phyloP scores from a whole-genome alignment of 2,329 filamentous ascomycete species.

The Trichophyton benhamiae region DNA sequence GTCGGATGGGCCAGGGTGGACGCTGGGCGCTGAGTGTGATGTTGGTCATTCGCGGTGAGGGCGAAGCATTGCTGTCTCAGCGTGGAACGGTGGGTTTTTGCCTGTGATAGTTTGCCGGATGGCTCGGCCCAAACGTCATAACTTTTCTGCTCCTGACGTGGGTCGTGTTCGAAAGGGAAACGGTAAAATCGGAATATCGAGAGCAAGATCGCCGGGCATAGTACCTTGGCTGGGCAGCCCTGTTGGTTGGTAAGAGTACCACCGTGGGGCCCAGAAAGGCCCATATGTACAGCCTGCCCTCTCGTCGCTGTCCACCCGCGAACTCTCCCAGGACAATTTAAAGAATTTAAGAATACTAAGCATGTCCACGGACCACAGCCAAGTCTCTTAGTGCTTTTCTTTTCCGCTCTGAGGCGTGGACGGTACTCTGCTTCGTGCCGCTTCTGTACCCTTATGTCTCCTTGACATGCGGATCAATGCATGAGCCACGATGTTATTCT shows the following conservation, averaged over 20 bases:
- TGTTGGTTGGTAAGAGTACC: neutral
- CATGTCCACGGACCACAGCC: conserved; percentile 6
- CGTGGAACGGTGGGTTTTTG: neutral
- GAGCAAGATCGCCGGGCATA: neutral
- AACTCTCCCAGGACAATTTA: neutral
- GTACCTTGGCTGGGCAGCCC: neutral
- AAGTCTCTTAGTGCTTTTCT: conserved; percentile 1
- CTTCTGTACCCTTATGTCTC: neutral
- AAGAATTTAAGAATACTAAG: conserved; percentile 3
- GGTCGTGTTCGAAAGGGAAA: neutral
- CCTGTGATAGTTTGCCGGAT: neutral
- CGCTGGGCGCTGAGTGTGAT: neutral
- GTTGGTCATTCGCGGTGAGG: neutral
- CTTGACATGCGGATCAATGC: neutral
- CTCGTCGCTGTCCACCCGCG: neutral
- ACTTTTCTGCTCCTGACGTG: neutral
- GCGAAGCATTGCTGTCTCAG: neutral
- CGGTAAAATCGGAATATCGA: neutral
- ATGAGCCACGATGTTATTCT: neutral
- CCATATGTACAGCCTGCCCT: neutral
- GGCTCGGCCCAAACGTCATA: neutral
- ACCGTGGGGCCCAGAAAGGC: conserved; percentile 1
- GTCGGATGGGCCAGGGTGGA: neutral
- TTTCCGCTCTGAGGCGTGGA: neutral
- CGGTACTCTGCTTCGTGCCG: neutral